Evolutionary conservation across 768 basidiomycete genomes (phyloP).

Genomic region (Tricholoma matsutake): DNA sequence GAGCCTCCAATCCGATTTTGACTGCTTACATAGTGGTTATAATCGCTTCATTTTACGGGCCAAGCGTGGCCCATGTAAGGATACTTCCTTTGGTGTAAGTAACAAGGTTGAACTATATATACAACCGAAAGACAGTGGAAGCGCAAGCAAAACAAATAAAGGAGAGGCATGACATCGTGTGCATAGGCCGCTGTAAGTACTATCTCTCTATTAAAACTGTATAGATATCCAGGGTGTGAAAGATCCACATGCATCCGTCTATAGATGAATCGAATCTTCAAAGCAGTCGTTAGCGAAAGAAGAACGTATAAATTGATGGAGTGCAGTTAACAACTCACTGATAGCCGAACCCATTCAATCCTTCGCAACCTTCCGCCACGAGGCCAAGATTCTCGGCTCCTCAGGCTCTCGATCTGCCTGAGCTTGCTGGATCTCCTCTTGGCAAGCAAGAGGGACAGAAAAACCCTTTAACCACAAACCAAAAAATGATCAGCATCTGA

Average conservation of each 20-base stretch:
- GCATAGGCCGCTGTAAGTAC: too few relatives aligned
- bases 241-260: background rate
- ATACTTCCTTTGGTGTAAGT: background rate
- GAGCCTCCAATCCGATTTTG: too few relatives aligned
- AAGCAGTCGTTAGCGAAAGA: background rate
- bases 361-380: background rate
- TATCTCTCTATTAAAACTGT: background rate
- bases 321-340: background rate
- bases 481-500: background rate
- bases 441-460: conserved; percentile 26
- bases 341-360: background rate
- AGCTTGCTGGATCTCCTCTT: background rate
- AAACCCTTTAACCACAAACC: conserved; percentile 19
- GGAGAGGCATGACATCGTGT: background rate
- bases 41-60: too few relatives aligned
- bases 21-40: too few relatives aligned
- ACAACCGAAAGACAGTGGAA: background rate
- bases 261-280: background rate
- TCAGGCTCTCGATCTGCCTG: background rate
- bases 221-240: background rate
- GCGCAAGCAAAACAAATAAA: background rate
- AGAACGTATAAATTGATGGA: background rate
- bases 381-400: background rate
- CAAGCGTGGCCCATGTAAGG: too few relatives aligned
- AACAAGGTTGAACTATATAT: background rate